A percentile compares a stretch with the other conserved stretches of the same genome.
Conservation (phyloP, 2,329 filamentous ascomycete species). For the Zymoseptoria ardabiliae region DNA sequence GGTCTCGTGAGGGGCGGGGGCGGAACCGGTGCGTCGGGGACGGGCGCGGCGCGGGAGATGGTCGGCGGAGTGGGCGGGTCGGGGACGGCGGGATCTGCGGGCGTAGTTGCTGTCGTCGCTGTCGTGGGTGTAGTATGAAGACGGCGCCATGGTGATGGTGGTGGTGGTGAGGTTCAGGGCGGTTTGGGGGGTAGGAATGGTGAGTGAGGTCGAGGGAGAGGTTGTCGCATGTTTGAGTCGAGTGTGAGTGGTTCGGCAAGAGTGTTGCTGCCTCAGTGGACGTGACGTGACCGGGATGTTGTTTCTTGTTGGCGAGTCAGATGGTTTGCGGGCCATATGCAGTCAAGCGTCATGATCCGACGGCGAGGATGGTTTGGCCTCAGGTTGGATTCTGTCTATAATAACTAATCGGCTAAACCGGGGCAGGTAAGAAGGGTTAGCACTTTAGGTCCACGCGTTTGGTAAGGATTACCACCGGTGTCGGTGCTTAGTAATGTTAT, state of each 20-base stretch:
- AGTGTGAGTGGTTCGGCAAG: too few species aligned
- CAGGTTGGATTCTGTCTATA: background rate
- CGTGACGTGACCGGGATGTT: too few species aligned
- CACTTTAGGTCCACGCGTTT: background rate
- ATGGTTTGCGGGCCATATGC: too few species aligned
- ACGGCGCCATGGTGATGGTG: background rate
- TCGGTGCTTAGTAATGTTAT: background rate
- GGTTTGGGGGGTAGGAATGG: too few species aligned
- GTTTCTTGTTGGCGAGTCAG: too few species aligned
- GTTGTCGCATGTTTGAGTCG: too few species aligned
- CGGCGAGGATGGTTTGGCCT: too few species aligned
- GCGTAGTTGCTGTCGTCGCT: background rate
- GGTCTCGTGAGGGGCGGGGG: constrained; percentile 1
- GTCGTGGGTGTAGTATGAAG: background rate
- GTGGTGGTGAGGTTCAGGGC: background rate
- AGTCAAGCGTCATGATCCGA: too few species aligned
- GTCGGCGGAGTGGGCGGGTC: background rate
- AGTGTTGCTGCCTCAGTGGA: too few species aligned
- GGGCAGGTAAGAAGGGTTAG: background rate
- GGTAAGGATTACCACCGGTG: background rate
- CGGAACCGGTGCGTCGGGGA: background rate
- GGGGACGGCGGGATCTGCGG: background rate
- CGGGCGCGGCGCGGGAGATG: background rate
- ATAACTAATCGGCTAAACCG: background rate
- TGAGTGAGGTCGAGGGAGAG: too few species aligned